Base-by-base conservation (phyloP, 2,329 filamentous ascomycete genomes). In the Fusarium buharicum region DNA sequence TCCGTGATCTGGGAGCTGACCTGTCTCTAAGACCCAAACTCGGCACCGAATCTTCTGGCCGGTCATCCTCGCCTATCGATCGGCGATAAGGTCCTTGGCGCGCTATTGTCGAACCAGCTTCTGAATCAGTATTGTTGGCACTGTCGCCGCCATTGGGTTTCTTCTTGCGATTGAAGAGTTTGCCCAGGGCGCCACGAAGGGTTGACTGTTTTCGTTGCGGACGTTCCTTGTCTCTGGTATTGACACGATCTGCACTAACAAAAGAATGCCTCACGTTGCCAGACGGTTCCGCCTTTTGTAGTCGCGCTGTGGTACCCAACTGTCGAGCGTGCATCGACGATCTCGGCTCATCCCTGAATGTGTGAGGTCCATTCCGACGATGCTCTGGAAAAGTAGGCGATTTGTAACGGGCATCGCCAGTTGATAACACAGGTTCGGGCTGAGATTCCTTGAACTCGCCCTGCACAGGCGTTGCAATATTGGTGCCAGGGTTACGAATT, bases 121-220 rank as follows among this genome's bases (percentile, higher is more conserved):
- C 65, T 13, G 69, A 70, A 33, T 69, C 66, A 17, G 69, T 64
- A 36, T 68, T 61, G 41, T 60, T 62, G 8, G 55, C 47, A 39
- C 60, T 71, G 22, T 67, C 67, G 14, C 60, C 51, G 33, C 57
- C 43, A 41, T 53, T 58, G 16, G 46, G 4, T 73, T 83, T 86
- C 73, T 83, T 84, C 60, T 80, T 85, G 56, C 84, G 81, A 13
- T 84, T 82, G 71, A 89, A 87, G 10, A 89, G 73, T 60, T 79
- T 84, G 44, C 83, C 81, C 40, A 89, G 70, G 0, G 84, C 84
- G 16, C 79, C 78, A 48, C 82, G 82, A 46, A 89, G 72, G 0
- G 82, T 83, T 1, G 85, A 87, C 70, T 84, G 86, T 64, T 86
- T 87, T 56, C 84, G 75, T 47, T 81, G 78, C 2, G 83, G 82